Percentiles rank a stretch among this genome's conserved stretches.
Conservation (phyloP, 768 basidiomycete genomes). For the Terana coerulea region DNA sequence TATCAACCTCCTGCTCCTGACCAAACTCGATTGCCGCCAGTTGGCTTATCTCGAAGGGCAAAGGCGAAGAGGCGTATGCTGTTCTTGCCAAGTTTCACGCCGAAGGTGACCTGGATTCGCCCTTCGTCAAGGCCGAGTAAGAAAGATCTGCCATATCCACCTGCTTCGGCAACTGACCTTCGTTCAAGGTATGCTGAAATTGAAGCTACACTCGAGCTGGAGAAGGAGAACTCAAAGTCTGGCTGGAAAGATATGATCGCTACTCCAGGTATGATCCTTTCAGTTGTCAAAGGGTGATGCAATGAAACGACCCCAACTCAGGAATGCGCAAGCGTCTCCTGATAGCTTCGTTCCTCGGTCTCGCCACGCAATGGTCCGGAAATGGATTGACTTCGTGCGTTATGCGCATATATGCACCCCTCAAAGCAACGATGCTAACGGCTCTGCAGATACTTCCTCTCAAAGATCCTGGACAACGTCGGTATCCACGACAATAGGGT, state of each 20-base stretch:
- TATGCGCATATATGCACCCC: not conserved
- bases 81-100: conserved; percentile 54
- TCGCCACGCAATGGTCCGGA: conserved; percentile 63
- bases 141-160: conserved; percentile 17
- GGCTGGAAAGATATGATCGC: conserved; percentile 44
- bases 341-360: conserved; percentile 46
- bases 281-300: not conserved
- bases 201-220: conserved; percentile 49
- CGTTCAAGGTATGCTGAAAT: conserved; percentile 34
- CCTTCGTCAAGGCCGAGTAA: conserved; percentile 57
- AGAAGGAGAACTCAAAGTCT: conserved; percentile 42
- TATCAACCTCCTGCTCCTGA: not conserved
- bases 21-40: conserved; percentile 2
- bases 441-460: conserved; percentile 47
- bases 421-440: not conserved
- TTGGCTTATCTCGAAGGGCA: conserved; percentile 58
- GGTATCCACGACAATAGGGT: conserved; percentile 46
- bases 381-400: conserved; percentile 54
- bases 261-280: conserved; percentile 29
- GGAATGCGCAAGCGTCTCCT: conserved; percentile 50
- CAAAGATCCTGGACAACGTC: conserved; percentile 50
- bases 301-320: not conserved
- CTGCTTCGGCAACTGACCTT: not conserved
- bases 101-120: conserved; percentile 49
- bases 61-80: conserved; percentile 27